A percentile compares a stretch with the other conserved stretches of the same genome.
These are phyloP conservation scores for Globisporangium nunn DNA, from an alignment of 352 stramenopile genomes.

Conservation along the genomic window DNA sequence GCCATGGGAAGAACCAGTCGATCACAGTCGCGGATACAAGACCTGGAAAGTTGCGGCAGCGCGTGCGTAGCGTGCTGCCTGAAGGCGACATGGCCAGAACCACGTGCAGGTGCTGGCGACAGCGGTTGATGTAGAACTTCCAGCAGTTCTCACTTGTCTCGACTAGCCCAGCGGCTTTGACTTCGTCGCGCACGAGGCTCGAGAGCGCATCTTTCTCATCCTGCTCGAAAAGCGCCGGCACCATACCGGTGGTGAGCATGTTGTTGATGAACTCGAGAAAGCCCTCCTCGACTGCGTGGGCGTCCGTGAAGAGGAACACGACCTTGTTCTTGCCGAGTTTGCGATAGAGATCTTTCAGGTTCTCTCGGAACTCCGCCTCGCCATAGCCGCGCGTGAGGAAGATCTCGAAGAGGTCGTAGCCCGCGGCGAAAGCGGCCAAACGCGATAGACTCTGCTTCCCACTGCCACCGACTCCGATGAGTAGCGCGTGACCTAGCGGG, in stretches of 20 bases:
- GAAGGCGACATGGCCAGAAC: conserved; percentile 93
- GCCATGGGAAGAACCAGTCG: conserved; percentile 96
- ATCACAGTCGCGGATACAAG: conserved; percentile 92
- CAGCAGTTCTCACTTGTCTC: conserved; percentile 93
- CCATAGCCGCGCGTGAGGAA: conserved; percentile 90
- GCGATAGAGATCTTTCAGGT: conserved; percentile 92
- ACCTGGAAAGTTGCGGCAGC: conserved; percentile 93
- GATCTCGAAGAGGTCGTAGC: conserved; percentile 94
- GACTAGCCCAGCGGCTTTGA: conserved; percentile 82
- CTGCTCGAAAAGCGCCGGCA: conserved; percentile 89
- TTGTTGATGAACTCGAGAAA: conserved; percentile 98
- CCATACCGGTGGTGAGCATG: conserved; percentile 94
- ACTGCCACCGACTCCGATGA: conserved; percentile 92
- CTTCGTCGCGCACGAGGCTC: conserved; percentile 78
- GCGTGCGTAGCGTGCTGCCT: conserved; percentile 88
- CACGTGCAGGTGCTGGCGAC: conserved; percentile 91
- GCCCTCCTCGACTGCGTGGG: conserved; percentile 92
- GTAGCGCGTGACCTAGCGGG: conserved; percentile 86
- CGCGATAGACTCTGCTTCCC: conserved; percentile 93
- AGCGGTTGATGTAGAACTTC: conserved; percentile 93
- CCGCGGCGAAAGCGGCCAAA: conserved; percentile 88
- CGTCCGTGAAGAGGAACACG: conserved; percentile 95
- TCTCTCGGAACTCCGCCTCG: conserved; percentile 91
- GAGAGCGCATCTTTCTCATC: conserved; percentile 88
- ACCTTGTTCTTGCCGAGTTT: conserved; percentile 81